Evolutionary conservation across 495 filamentous ascomycete genomes (phyloP).

Genomic region (Darksidea phi): DNA sequence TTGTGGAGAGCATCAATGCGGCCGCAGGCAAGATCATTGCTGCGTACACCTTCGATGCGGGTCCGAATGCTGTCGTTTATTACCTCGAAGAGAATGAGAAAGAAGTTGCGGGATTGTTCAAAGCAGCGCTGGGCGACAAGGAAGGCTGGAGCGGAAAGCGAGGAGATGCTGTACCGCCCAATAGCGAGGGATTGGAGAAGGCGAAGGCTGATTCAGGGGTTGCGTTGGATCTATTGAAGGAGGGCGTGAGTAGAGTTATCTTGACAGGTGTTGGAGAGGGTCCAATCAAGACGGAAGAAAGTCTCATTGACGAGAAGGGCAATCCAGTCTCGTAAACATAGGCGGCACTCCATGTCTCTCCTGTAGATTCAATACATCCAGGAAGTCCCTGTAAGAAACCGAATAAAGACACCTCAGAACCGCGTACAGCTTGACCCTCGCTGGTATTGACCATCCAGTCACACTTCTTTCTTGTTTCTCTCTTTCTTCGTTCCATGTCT

Average conservation of each 20-base stretch:
- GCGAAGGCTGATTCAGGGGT: conserved; percentile 49
- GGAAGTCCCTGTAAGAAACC: too few relatives aligned
- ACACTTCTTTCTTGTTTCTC: too few relatives aligned
- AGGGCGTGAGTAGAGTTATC: conserved; percentile 84
- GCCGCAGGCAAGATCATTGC: conserved; percentile 67
- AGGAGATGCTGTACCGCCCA: conserved; percentile 52
- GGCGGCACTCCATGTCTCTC: too few relatives aligned
- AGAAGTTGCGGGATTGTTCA: conserved; percentile 70
- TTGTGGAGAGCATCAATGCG: conserved; percentile 82
- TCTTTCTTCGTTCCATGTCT: too few relatives aligned
- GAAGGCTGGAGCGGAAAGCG: conserved; percentile 52
- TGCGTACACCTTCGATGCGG: conserved; percentile 97
- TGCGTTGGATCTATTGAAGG: conserved; percentile 59
- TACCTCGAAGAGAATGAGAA: conserved; percentile 75
- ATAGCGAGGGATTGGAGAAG: conserved; percentile 47
- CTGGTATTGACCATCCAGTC: too few relatives aligned
- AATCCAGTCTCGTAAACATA: conserved; percentile 37
- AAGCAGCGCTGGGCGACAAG: conserved; percentile 48
- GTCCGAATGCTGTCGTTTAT: conserved; percentile 95
- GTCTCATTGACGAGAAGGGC: conserved; percentile 71
- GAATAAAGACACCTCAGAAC: too few relatives aligned
- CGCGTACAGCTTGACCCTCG: neutral
- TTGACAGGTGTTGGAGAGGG: conserved; percentile 89
- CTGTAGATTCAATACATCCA: too few relatives aligned
- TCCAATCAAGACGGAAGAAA: conserved; percentile 72